Evolutionary conservation across 345 rosid genomes (phyloP).

Genomic region (Adansonia digitata): DNA sequence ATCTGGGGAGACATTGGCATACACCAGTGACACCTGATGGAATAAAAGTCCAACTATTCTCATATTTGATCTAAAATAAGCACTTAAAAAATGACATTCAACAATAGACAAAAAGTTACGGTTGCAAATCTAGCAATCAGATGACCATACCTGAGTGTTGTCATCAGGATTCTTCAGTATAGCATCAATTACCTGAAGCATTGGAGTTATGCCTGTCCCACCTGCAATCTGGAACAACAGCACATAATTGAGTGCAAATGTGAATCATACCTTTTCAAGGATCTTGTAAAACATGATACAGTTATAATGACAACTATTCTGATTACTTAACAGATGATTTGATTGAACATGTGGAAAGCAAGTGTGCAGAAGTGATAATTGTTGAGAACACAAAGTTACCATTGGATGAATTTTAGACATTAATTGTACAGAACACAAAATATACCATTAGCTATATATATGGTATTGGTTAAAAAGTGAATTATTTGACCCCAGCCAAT

Average conservation of each 20-base stretch:
- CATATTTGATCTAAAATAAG: background rate
- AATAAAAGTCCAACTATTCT: background rate
- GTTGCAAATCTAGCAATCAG: conserved; percentile 1
- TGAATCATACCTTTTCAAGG: background rate
- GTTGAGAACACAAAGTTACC: background rate
- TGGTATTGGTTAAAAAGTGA: background rate
- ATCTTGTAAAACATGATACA: background rate
- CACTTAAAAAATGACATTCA: background rate
- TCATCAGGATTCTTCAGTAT: conserved; percentile 83
- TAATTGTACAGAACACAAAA: background rate
- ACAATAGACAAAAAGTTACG: background rate
- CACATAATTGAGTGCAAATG: conserved; percentile 7
- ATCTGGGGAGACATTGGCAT: conserved; percentile 92
- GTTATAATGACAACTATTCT: background rate
- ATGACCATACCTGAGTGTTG: conserved; percentile 64
- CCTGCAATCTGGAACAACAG: conserved; percentile 67
- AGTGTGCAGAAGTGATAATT: background rate
- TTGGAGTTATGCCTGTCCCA: conserved; percentile 94
- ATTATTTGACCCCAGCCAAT: background rate
- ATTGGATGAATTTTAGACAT: background rate
- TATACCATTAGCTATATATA: background rate
- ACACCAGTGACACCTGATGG: conserved; percentile 65
- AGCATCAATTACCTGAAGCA: conserved; percentile 94
- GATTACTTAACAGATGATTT: background rate
- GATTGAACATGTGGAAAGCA: background rate